Evolutionary conservation across 2,329 filamentous ascomycete species (phyloP), one percentile per base, ranked within the genome.

Genomic region (Aspergillus sp.): DNA sequence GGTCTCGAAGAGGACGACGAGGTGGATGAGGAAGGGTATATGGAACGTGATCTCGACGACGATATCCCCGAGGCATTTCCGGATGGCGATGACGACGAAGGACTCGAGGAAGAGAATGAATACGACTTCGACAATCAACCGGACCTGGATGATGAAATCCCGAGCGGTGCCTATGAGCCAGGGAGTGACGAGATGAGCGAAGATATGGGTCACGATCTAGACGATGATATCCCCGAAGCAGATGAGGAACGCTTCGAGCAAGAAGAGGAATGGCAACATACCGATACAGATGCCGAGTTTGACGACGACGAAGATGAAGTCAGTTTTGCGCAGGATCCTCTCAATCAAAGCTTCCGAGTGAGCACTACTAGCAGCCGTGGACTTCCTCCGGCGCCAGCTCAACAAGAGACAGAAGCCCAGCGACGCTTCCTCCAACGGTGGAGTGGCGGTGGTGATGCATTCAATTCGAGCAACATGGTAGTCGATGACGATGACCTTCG

Each of bases 221-320:
- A 92, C 71, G 87, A 86, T 52, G 87, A 89, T 60, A 84, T 91
- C 39, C 88, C 88, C 20, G 87, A 90, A 59, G 73, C 71, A 60
- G 86, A 82, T 10, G 76, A 76, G 39, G 65, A 71, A 46, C 71
- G 61, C 6, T 69, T 61, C 10, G 73, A 70, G 29, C 84, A 86
- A 68, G 85, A 81, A 24, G 81, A 77, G 26, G 84, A 85, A 66
- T 92, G 91, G 77, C 89, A 92, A 78, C 89, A 92, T 71, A 92
- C 90, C 9, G 90, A 92, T 75, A 89, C 88, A 2, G 89, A 91
- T 65, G 88, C 82, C 9, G 87, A 87, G 54, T 83, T 81, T 61
- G 78, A 78, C 52, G 77, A 78, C 10, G 75, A 79, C 9, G 73
- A 76, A 16, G 74, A 75, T 32, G 72, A 73, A 31, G 69, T 71